Percentiles rank a stretch among this genome's conserved stretches.
phyloP scores from a whole-genome alignment of 257 asterid genomes.

The Lycium ferocissimum region DNA sequence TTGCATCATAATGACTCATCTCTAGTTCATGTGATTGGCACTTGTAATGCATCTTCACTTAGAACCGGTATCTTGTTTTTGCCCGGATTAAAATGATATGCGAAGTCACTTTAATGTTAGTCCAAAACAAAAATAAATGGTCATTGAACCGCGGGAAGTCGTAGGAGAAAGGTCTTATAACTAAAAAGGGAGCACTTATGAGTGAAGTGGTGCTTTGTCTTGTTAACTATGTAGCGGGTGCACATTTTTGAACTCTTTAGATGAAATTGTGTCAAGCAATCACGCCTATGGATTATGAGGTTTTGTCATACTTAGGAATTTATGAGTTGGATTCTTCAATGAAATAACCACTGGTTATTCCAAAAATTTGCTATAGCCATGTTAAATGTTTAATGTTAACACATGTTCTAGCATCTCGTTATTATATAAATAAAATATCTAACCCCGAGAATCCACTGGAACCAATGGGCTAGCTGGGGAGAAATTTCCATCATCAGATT shows the following conservation, averaged over 20 bases:
- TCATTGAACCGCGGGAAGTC: background rate
- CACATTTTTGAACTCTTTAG: background rate
- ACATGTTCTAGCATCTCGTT: background rate
- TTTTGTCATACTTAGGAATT: background rate
- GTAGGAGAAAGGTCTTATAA: constrained; percentile 12
- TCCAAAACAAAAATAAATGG: background rate
- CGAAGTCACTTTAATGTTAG: background rate
- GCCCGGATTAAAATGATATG: background rate
- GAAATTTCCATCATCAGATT: background rate
- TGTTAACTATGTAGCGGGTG: background rate
- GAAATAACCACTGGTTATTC: background rate
- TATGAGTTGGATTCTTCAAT: background rate
- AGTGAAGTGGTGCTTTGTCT: background rate
- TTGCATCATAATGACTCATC: background rate
- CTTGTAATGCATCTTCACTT: background rate
- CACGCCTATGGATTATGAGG: background rate
- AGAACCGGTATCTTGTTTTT: background rate
- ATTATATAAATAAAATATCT: background rate
- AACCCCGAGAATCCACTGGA: background rate
- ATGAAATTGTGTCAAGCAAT: background rate
- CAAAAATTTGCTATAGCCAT: background rate
- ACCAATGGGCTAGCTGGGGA: background rate
- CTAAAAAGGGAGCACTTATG: background rate
- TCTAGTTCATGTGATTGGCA: background rate
- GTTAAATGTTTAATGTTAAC: background rate